These are phyloP conservation scores for Hypomyces rosellus DNA, from an alignment of 2,329 filamentous ascomycete genomes.

Conservation along the genomic window DNA sequence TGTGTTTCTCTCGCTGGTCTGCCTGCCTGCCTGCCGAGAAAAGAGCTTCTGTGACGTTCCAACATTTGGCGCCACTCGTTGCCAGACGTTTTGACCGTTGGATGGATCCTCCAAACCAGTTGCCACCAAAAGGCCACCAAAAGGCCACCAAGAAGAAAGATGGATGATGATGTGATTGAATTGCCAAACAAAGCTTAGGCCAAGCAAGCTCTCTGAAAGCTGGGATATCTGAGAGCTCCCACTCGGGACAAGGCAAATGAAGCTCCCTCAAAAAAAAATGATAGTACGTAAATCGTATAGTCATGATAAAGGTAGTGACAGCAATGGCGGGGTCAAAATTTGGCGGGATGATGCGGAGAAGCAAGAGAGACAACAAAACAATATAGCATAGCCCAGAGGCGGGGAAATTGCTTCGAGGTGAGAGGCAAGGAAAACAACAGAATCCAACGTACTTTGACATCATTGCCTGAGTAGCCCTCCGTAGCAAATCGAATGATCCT, in stretches of 20 bases:
- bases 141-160: neutral
- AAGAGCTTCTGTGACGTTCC: neutral
- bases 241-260: slow-evolving; percentile 1
- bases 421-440: slow-evolving; percentile 6
- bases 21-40: neutral
- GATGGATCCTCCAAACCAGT: no score
- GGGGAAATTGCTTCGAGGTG: neutral
- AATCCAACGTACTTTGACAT: slow-evolving; percentile 52
- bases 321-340: slow-evolving; percentile 6
- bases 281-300: neutral
- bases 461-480: slow-evolving; percentile 56
- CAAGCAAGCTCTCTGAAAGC: no score
- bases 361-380: neutral
- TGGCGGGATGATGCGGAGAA: slow-evolving; percentile 6
- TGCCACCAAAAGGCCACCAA: no score
- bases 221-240: neutral
- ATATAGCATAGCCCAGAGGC: neutral
- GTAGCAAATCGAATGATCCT: slow-evolving; percentile 49
- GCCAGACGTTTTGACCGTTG: neutral
- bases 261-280: no score
- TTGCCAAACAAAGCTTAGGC: no score
- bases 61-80: slow-evolving; percentile 4
- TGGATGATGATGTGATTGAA: no score
- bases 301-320: neutral
- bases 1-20: neutral